phyloP scores from a whole-genome alignment of 2,329 filamentous ascomycete genomes.

The Fusarium agapanthi region DNA sequence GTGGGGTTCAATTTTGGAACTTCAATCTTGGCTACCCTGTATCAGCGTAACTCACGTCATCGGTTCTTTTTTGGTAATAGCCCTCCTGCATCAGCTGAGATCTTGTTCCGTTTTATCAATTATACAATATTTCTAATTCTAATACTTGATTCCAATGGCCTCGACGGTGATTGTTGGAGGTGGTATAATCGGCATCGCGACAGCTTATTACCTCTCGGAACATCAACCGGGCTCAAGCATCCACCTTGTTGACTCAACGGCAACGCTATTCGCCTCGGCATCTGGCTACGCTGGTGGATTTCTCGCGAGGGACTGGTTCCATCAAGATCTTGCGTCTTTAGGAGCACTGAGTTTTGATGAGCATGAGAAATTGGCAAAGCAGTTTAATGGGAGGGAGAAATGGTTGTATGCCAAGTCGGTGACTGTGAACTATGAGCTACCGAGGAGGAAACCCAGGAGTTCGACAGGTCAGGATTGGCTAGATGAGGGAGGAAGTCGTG shows the following conservation, averaged over 20 bases:
- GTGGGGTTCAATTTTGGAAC: constrained; percentile 29
- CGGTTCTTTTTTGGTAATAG: constrained; percentile 17
- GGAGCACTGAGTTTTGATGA: constrained; percentile 75
- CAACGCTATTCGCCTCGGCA: constrained; percentile 74
- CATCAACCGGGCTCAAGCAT: constrained; percentile 54
- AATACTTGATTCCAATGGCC: constrained; percentile 47
- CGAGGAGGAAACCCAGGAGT: constrained; percentile 48
- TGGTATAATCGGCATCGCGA: constrained; percentile 75
- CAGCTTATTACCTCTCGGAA: constrained; percentile 75
- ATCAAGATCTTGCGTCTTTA: constrained; percentile 62
- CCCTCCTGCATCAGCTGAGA: constrained; percentile 1
- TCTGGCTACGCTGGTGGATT: constrained; percentile 81
- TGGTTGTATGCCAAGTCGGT: constrained; percentile 64
- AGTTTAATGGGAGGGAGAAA: constrained; percentile 63
- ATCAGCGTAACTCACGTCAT: constrained; percentile 31
- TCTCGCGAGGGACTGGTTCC: constrained; percentile 77
- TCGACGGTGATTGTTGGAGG: constrained; percentile 73
- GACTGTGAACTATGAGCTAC: constrained; percentile 60
- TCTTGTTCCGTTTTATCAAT: not conserved
- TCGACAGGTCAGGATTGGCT: constrained; percentile 72
- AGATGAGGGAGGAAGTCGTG: constrained; percentile 69
- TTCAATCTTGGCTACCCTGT: constrained; percentile 25
- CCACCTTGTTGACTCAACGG: constrained; percentile 57
- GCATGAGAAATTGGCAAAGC: constrained; percentile 70
- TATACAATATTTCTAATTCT: not conserved